Percentiles rank a stretch among this genome's conserved stretches.
These are phyloP conservation scores for Westerdykella sp. DNA, from an alignment of 2,329 filamentous ascomycete species.

Conservation along the genomic window DNA sequence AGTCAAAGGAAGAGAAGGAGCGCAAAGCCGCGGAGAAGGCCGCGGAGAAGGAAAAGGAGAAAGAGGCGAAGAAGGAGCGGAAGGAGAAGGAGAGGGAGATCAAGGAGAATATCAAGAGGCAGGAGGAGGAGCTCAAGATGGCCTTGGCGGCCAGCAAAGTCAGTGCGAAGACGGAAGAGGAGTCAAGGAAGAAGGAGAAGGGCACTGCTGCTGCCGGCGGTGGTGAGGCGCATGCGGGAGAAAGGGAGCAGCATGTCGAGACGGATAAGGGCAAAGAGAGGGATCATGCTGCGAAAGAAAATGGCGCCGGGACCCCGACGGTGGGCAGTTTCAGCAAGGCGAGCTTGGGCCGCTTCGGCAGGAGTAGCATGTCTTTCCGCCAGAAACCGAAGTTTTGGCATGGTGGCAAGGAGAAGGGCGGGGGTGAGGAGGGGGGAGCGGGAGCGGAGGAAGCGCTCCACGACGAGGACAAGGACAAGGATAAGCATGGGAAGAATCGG, in stretches of 20 bases:
- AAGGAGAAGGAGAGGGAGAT: conserved; percentile 42
- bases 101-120: conserved; percentile 35
- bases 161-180: conserved; percentile 47
- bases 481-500: conserved; percentile 52
- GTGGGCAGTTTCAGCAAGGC: conserved; percentile 24
- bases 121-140: conserved; percentile 57
- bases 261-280: conserved; percentile 11
- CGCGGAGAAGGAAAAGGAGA: conserved; percentile 49
- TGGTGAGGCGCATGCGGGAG: neutral
- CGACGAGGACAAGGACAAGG: conserved; percentile 39
- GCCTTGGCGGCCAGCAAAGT: conserved; percentile 62
- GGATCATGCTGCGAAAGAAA: conserved; percentile 20
- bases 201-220: neutral
- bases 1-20: conserved; percentile 57
- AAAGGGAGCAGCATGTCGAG: conserved; percentile 1
- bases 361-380: conserved; percentile 71
- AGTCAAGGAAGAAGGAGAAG: neutral
- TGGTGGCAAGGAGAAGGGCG: conserved; percentile 37
- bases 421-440: conserved; percentile 16
- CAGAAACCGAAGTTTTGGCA: conserved; percentile 67
- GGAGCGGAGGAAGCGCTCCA: conserved; percentile 19
- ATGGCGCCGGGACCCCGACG: conserved; percentile 22
- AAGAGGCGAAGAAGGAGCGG: conserved; percentile 41
- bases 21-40: conserved; percentile 55
- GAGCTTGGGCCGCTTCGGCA: conserved; percentile 59